Base-by-base conservation (phyloP, 257 asterid species). In the Leonotis leonurus region DNA sequence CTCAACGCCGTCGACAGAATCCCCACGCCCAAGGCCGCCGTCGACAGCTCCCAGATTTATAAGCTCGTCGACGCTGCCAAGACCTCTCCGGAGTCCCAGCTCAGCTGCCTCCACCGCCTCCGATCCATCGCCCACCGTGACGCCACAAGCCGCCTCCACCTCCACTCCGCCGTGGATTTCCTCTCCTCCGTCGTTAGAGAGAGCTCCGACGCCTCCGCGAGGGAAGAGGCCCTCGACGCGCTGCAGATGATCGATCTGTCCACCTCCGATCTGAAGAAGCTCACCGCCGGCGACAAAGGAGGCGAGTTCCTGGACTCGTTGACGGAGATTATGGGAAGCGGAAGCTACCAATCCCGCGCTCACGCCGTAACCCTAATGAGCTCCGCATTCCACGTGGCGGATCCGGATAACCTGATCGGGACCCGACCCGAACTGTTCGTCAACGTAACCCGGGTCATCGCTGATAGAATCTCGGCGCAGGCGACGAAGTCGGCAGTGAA, bases 11-110 rank as follows among this genome's bases (percentile, higher is more conserved):
- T 66, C 18, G 92, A 86, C 17, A 37, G 87, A 7, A 70, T 85
- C 54, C 90, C 92, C 5, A 86, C 96, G 2, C 95, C 95, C 0
- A 86, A 75, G 30, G 73, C 85, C 8, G 68, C 84, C 0, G 73
- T 78, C 10, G 73, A 78, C 4, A 73, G 48, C 32, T 18, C 81
- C 26, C 84, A 82, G 62, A 73, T 86, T 21, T 10, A 33, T 4
- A 80, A 82, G 5, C 75, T 88, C 54, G 43, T 88, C 37, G 20
- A 59, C 2, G 79, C 73, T 4, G 86, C 85, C n/a, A 55, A 68
- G 12, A 70, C 35, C 0, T 73, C 82, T 0, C 60, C 75, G 1
- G 17, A 35, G 1, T 30, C 69, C 8, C 69, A 56, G 61, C 18
- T 72, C 26, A 29, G 36, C 5, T 81, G 80, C 62, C 72, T 88